phyloP scores from a whole-genome alignment of 257 asterid species.

The Prunella vulgaris region DNA sequence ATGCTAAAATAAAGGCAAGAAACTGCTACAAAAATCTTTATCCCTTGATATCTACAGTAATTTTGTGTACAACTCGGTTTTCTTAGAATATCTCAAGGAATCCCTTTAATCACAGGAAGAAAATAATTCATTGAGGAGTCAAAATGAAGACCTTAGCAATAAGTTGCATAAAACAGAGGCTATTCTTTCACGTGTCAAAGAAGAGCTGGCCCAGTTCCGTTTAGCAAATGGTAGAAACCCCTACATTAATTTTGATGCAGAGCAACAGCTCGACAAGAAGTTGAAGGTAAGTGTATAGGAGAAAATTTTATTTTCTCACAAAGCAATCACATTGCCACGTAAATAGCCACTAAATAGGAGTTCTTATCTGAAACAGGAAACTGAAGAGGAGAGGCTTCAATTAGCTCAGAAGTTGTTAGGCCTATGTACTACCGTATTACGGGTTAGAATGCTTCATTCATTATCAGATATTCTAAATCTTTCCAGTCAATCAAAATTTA shows the following conservation, averaged over 20 bases:
- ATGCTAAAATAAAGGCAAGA: conserved; percentile 84
- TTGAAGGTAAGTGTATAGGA: conserved; percentile 52
- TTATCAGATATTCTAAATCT: not conserved
- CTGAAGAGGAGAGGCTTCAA: conserved; percentile 81
- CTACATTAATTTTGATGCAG: conserved; percentile 66
- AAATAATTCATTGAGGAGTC: conserved; percentile 63
- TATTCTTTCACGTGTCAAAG: conserved; percentile 67
- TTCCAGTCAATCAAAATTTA: too few relatives aligned
- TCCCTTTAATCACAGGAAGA: conserved; percentile 63
- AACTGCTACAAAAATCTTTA: not conserved
- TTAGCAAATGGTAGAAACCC: conserved; percentile 67
- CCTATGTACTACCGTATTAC: conserved; percentile 68
- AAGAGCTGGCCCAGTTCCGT: conserved; percentile 81
- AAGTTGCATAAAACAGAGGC: conserved; percentile 67
- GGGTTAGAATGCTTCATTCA: conserved; percentile 36
- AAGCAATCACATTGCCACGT: not conserved
- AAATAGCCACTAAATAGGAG: not conserved
- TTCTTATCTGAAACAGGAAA: conserved; percentile 52
- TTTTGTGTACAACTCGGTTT: not conserved
- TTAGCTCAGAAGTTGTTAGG: conserved; percentile 83
- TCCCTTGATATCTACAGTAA: not conserved
- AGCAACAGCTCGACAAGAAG: conserved; percentile 52
- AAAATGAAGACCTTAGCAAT: conserved; percentile 70
- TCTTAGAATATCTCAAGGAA: not conserved
- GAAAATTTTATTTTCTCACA: not conserved